These are phyloP conservation scores for Ammopiptanthus mongolicus DNA, from an alignment of 306 rosid genomes.

Conservation along the genomic window DNA sequence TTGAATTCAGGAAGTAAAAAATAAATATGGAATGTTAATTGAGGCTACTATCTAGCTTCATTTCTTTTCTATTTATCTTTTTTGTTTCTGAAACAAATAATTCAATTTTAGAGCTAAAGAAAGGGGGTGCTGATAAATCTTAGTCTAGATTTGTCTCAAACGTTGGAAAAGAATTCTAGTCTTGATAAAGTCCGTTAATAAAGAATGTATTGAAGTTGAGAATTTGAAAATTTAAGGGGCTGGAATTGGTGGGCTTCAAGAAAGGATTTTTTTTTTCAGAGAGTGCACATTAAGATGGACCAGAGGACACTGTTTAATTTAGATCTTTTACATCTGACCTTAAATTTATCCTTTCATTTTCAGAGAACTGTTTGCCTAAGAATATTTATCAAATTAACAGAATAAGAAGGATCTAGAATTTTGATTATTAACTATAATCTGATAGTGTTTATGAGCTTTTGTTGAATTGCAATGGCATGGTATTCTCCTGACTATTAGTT, in stretches of 20 bases:
- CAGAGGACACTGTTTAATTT: background rate
- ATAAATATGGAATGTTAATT: background rate
- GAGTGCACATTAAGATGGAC: background rate
- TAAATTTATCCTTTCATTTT: background rate
- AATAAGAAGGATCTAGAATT: background rate
- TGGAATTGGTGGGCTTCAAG: background rate
- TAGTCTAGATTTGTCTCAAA: conserved; percentile 11
- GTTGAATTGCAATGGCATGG: background rate
- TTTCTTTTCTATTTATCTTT: background rate
- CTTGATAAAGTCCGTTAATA: background rate
- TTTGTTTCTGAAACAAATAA: background rate
- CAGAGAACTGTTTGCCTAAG: background rate
- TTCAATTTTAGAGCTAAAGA: background rate
- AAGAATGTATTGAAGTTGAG: background rate
- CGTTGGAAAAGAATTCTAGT: background rate
- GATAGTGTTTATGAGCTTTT: background rate
- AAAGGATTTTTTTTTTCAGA: background rate
- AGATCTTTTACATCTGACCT: background rate
- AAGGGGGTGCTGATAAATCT: background rate
- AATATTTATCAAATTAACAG: background rate
- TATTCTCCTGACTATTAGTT: background rate
- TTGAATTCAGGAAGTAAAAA: background rate
- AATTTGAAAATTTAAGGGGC: background rate
- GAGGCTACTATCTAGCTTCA: background rate
- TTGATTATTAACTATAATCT: background rate